phyloP scores from a whole-genome alignment of 805 yeast genomes.

The Komagataella mondaviorum region DNA sequence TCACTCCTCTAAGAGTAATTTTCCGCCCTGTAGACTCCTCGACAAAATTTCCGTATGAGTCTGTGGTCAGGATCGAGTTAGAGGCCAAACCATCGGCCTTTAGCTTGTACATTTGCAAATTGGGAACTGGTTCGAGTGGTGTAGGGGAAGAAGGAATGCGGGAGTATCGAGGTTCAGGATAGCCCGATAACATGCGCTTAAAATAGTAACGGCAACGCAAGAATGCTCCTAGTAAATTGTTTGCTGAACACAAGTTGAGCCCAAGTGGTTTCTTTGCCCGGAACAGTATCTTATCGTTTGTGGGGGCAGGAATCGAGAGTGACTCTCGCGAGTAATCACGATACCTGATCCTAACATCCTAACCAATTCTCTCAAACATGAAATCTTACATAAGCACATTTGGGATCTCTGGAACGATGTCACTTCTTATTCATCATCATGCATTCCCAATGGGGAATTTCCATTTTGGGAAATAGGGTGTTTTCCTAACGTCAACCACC shows the following conservation, averaged over 20 bases:
- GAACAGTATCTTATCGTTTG: background rate
- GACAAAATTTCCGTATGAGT: slow-evolving; percentile 38
- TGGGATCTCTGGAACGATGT: no score
- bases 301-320: background rate
- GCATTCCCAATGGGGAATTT: background rate
- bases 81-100: background rate
- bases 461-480: background rate
- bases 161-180: background rate
- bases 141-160: background rate
- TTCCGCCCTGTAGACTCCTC: slow-evolving; percentile 37
- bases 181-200: background rate
- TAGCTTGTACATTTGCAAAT: background rate
- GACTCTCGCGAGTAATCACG: background rate
- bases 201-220: background rate
- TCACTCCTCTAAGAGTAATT: slow-evolving; percentile 66
- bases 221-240: background rate
- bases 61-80: background rate
- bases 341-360: no score
- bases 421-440: background rate
- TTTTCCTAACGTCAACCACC: background rate
- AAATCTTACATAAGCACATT: no score
- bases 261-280: background rate
- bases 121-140: background rate
- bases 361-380: no score
- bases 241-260: background rate